Evolutionary conservation across 2,329 filamentous ascomycete genomes (phyloP).

Genomic region (Neocatenulostroma microsporum): DNA sequence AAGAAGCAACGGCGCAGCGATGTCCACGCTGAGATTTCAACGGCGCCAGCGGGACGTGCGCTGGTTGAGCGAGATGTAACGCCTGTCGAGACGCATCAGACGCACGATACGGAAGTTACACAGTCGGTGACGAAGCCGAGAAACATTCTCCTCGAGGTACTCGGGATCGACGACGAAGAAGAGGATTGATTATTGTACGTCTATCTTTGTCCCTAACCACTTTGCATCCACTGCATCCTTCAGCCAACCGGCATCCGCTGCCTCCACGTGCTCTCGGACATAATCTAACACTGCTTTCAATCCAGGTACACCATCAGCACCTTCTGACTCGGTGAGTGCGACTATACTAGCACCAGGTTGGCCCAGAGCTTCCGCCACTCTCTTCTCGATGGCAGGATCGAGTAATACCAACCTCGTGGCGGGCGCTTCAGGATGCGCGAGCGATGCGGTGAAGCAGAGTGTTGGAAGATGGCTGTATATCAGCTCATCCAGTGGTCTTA

Average conservation of each 20-base stretch:
- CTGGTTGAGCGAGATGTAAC: too few relatives aligned
- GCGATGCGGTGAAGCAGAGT: constrained; percentile 9
- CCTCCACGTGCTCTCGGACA: constrained; percentile 4
- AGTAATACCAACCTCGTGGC: constrained; percentile 11
- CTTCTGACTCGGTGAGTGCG: constrained; percentile 7
- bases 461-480: constrained; percentile 13
- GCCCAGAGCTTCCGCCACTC: constrained; percentile 7
- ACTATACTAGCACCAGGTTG: constrained; percentile 9
- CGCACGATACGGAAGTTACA: too few relatives aligned
- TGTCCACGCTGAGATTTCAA: too few relatives aligned
- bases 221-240: neutral
- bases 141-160: too few relatives aligned
- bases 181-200: neutral
- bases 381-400: constrained; percentile 6
- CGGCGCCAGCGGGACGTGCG: too few relatives aligned
- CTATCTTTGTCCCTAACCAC: constrained; percentile 7
- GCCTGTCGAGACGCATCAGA: too few relatives aligned
- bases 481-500: constrained; percentile 16
- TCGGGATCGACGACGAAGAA: too few relatives aligned
- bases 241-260: constrained; percentile 2
- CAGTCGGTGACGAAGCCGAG: too few relatives aligned
- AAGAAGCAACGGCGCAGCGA: too few relatives aligned
- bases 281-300: constrained; percentile 8
- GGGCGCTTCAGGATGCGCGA: neutral
- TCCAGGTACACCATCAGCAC: neutral